Evolutionary conservation across 2,329 filamentous ascomycete species (phyloP), one percentile per base, ranked within the genome.

Genomic region (Colletotrichum graminicola): DNA sequence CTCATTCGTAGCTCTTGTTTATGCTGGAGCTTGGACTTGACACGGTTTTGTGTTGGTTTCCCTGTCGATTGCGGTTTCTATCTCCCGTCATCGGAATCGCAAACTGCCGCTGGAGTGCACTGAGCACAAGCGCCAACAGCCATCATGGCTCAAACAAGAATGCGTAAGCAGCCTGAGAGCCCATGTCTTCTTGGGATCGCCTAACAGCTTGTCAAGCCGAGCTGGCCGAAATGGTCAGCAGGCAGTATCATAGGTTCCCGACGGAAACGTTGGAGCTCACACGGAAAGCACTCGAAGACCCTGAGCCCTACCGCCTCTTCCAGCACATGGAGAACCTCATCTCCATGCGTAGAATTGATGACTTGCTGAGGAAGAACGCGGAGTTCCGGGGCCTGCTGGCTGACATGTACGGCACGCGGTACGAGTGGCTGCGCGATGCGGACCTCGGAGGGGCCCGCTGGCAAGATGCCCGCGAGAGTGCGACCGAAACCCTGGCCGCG

Each of bases 311-410:
- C n/a, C 34, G 26, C 26, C 61, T 74, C 34, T 74, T 73, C 49
- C 52, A 55, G 16, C 67, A 65, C 49, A n/a, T 74, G 0, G 73
- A 74, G 26, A 39, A 51, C 29, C 73, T 74, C 32, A 34, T 74
- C 26, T 36, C 45, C 2, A 61, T 62, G 5, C 67, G 61, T n/a
- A 49, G 49, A 34, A 34, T 73, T 16, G 71, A 74, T 60, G 45
- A 41, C 29, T 5, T 66, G 6, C 61, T 74, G 21, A 32, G 14
- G 12, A 29, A 34, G 3, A 49, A 72, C 32, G 26, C 54, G 10
- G 39, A 34, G 14, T 71, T 74, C 47, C 60, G 64, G 5, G 32
- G 26, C 26, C 47, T 67, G 23, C 52, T 71, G 14, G 61, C 59
- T n/a, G 51, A 64, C 5, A 51, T 74, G 11, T 74, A 72, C 52